phyloP scores from a whole-genome alignment of 106 monocot genomes.

The Agapanthus africanus region DNA sequence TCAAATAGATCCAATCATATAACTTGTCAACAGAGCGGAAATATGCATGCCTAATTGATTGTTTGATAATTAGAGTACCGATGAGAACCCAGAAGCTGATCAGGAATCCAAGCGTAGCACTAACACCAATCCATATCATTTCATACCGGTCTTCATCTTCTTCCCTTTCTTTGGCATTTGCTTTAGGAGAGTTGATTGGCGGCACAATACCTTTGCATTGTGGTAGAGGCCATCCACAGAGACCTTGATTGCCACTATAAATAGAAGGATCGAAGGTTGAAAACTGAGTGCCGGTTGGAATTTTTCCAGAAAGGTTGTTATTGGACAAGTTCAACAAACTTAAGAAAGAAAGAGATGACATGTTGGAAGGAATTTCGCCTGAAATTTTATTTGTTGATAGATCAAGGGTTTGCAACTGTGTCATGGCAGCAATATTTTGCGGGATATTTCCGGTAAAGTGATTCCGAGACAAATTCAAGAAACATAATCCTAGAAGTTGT shows the following conservation, averaged over 20 bases:
- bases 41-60: background rate
- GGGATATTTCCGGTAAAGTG: slow-evolving; percentile 4
- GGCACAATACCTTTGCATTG: background rate
- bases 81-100: background rate
- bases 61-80: background rate
- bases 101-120: background rate
- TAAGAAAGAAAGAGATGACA: background rate
- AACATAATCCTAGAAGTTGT: background rate
- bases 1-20: background rate
- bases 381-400: slow-evolving; percentile 1
- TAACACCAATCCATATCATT: background rate
- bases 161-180: background rate
- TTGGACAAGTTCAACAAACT: slow-evolving; percentile 5
- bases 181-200: background rate
- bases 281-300: slow-evolving; percentile 3
- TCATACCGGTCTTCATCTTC: background rate
- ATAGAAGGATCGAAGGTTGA: slow-evolving; percentile 8
- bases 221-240: slow-evolving; percentile 1
- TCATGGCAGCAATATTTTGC: background rate
- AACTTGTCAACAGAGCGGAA: background rate
- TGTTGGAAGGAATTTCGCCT: background rate
- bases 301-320: slow-evolving; percentile 2
- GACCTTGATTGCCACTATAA: background rate
- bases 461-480: slow-evolving; percentile 7
- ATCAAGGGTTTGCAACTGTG: background rate